Evolutionary conservation across 2,329 filamentous ascomycete species (phyloP), one percentile per base, ranked within the genome.

Genomic region (Aspergillus pseudoglaucus): DNA sequence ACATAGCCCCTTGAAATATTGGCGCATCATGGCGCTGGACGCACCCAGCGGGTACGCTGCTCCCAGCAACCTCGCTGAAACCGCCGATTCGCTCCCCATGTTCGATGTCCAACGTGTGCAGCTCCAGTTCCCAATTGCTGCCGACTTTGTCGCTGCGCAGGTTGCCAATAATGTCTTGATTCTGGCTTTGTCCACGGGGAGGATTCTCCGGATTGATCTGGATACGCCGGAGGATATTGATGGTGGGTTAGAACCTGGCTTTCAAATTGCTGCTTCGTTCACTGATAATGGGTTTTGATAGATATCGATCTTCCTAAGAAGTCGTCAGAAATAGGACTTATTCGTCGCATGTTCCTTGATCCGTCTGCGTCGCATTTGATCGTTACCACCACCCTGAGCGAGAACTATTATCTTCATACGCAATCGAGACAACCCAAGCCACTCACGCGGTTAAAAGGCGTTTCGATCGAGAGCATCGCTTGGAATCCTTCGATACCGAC

Each of bases 261-360:
- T 18, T 8, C n/a, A 35, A 18, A 38, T 6, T 44, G 14, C 14
- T 14, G 42, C 42, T 18, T 22, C 12, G 18, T 35, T 35, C 40
- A 37, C 47, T 53, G 45, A 51, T 63, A 57, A 59, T 37, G 25
- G 32, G 32, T 25, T 49, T 48, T 47, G 56, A 53, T 49, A 95
- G 91, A 98, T 70, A 95, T 98, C 67, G 93, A 98, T 68, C 82
- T 98, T 6, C 93, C 93, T 33, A 95, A 94, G 74, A 93, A 91
- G 62, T 82, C 88, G 14, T 85, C 88, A 33, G 91, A 98, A 67
- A 81, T 93, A 50, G 93, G 93, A 57, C 81, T 95, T 45, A 97
- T 98, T 63, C 85, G 87, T 58, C 88, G 87, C 74, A 89, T 98
- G 81, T 98, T 98, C 73, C 86, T 98, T 63, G 93, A 98, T 64